phyloP scores from a whole-genome alignment of 345 rosid genomes.

The Gossypium raimondii region DNA sequence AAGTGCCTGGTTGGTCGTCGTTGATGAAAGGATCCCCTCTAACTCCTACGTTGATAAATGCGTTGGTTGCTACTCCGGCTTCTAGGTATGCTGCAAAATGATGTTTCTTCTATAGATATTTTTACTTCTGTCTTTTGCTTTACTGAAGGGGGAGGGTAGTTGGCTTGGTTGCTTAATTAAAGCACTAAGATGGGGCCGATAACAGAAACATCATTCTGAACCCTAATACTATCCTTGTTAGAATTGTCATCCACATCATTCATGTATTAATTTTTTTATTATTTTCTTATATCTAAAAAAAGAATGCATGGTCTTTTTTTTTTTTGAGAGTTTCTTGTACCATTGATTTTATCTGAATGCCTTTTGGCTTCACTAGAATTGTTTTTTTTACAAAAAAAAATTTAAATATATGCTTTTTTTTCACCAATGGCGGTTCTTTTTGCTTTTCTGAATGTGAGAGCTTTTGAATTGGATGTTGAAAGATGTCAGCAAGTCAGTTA shows the following conservation, averaged over 20 bases:
- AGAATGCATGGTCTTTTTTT: not conserved
- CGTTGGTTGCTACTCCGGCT: slow-evolving; percentile 80
- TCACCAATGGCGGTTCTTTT: not conserved
- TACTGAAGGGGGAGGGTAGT: not conserved
- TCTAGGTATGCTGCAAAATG: slow-evolving; percentile 54
- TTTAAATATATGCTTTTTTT: not conserved
- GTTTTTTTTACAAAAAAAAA: not conserved
- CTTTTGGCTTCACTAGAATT: not conserved
- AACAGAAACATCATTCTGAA: not conserved
- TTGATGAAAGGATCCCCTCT: slow-evolving; percentile 84
- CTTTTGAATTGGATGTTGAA: not conserved
- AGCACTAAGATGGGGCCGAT: not conserved
- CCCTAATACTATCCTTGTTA: not conserved
- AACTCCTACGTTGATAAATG: slow-evolving; percentile 58
- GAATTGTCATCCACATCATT: not conserved
- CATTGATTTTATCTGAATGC: not conserved
- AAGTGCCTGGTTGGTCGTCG: slow-evolving; percentile 71
- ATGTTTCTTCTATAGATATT: not conserved
- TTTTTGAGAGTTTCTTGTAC: not conserved
- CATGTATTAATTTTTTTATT: not conserved
- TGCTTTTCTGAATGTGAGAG: not conserved
- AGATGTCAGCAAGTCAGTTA: not conserved
- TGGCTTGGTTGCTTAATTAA: not conserved
- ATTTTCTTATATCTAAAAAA: not conserved
- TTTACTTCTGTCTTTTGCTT: not conserved